phyloP scores from a whole-genome alignment of 1,284 basidiomycete genomes.

The Tylopilus orsonianus region DNA sequence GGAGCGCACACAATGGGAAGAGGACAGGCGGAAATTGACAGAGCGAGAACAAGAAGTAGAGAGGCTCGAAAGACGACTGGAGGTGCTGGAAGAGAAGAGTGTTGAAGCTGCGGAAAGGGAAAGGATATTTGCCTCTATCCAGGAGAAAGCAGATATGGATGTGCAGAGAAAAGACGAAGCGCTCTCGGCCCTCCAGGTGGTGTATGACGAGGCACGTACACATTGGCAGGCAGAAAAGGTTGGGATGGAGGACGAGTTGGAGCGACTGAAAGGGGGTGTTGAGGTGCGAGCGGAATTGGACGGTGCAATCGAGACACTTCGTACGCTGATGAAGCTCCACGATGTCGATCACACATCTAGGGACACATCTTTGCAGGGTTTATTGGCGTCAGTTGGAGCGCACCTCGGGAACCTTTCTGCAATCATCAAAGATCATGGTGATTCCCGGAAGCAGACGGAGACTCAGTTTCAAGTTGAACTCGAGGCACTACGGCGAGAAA shows the following conservation, averaged over 20 bases:
- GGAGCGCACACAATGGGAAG: constrained; percentile 54
- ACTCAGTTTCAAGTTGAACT: constrained; percentile 56
- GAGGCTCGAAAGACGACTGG: constrained; percentile 43
- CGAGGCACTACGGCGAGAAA: constrained; percentile 53
- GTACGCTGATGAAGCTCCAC: constrained; percentile 51
- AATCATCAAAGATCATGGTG: constrained; percentile 49
- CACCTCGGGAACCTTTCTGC: constrained; percentile 56
- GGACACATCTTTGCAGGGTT: constrained; percentile 50
- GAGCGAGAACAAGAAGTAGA: constrained; percentile 46
- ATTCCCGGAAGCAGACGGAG: constrained; percentile 49
- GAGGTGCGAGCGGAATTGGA: constrained; percentile 51
- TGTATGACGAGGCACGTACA: constrained; percentile 54
- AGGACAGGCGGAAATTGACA: constrained; percentile 49
- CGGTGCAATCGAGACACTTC: constrained; percentile 44
- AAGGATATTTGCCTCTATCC: constrained; percentile 37
- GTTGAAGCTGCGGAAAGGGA: constrained; percentile 44
- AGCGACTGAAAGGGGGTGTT: constrained; percentile 29
- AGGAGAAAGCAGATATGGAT: constrained; percentile 33
- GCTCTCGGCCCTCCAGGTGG: constrained; percentile 47
- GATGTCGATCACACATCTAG: constrained; percentile 51
- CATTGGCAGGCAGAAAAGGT: constrained; percentile 56
- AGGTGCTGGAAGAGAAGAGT: constrained; percentile 46
- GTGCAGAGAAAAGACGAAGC: constrained; percentile 51
- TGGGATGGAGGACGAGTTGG: constrained; percentile 51
- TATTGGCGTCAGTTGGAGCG: constrained; percentile 49